Percentiles rank a stretch among this genome's conserved stretches.
phyloP scores from a whole-genome alignment of 441 rosid species.

The Capsella rubella region DNA sequence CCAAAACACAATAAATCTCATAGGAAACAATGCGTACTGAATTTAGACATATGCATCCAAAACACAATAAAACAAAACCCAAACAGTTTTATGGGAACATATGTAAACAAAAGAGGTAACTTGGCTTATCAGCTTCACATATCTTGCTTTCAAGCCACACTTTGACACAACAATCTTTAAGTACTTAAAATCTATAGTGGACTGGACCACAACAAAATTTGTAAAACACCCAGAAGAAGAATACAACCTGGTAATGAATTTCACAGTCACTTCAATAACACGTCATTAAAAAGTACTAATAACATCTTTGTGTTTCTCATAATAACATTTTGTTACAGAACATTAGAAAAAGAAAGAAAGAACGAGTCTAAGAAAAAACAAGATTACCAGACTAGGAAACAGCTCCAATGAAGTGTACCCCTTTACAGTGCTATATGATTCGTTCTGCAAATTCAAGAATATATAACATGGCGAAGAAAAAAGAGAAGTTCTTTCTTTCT shows the following conservation, averaged over 20 bases:
- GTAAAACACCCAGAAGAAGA: background rate
- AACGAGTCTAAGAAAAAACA: background rate
- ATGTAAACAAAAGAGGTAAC: background rate
- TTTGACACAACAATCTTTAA: background rate
- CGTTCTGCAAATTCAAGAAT: background rate
- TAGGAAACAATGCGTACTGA: no score
- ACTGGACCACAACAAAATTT: slow-evolving; percentile 14
- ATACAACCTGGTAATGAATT: background rate
- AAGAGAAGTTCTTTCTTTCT: background rate
- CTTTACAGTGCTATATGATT: background rate
- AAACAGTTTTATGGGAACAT: background rate
- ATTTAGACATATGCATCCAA: background rate
- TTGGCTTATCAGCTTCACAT: slow-evolving; percentile 10
- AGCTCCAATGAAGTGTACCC: background rate
- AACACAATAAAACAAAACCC: background rate
- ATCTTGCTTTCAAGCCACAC: slow-evolving; percentile 12
- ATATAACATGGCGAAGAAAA: background rate
- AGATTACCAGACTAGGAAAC: slow-evolving; percentile 11
- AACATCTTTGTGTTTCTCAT: background rate
- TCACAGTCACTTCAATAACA: background rate
- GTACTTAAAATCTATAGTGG: background rate
- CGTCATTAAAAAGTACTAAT: background rate
- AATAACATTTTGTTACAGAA: background rate
- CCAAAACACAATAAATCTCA: background rate
- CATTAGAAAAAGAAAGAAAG: background rate